Evolutionary conservation across 2,329 filamentous ascomycete genomes (phyloP).

Genomic region (Aurifilum marmelostoma): DNA sequence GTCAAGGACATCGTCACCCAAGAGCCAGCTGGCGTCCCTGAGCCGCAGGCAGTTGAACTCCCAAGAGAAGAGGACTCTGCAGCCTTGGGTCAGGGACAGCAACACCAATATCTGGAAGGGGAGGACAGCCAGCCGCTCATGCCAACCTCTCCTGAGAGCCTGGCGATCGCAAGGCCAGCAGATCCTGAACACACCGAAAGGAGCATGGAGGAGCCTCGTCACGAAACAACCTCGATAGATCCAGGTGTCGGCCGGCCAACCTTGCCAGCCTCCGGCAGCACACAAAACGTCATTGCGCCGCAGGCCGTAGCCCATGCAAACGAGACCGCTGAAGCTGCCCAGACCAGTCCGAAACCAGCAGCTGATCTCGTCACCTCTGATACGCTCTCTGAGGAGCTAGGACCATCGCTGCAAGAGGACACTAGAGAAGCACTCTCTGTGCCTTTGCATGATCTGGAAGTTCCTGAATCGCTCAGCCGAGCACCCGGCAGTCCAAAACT

Average conservation of each 20-base stretch:
- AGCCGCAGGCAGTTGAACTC: neutral
- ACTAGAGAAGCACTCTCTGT: neutral
- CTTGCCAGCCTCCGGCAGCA: neutral
- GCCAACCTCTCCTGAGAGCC: neutral
- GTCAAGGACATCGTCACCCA: neutral
- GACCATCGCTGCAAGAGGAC: neutral
- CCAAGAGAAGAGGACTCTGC: neutral
- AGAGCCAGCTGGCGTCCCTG: neutral
- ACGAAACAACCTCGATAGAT: neutral
- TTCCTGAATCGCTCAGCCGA: neutral
- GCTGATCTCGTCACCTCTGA: neutral
- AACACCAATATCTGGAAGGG: slow-evolving; percentile 18
- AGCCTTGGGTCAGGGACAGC: neutral
- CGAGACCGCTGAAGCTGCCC: neutral
- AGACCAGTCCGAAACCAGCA: neutral
- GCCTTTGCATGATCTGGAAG: neutral
- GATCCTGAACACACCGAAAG: neutral
- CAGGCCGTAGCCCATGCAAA: neutral
- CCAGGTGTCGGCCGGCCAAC: neutral
- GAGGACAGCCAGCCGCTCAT: neutral
- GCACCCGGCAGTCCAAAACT: neutral
- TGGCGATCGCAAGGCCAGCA: neutral
- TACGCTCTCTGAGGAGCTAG: neutral
- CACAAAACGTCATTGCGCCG: neutral
- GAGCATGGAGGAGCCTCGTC: neutral